Evolutionary conservation across 2,329 filamentous ascomycete species (phyloP).

Genomic region (Fusarium verticillioides): DNA sequence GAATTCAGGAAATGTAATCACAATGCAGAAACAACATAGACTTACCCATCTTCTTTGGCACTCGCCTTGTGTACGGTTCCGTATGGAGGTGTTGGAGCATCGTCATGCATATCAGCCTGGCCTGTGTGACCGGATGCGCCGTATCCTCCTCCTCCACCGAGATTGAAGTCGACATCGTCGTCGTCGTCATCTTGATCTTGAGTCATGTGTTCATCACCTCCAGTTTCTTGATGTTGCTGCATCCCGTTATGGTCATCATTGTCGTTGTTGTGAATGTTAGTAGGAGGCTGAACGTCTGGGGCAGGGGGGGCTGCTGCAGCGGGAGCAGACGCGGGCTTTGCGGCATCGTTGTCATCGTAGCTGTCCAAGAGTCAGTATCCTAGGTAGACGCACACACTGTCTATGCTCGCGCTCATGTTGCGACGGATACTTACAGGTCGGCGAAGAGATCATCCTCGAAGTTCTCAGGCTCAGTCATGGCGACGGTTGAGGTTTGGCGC

Average conservation of each 20-base stretch:
- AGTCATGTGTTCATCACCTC: constrained; percentile 56
- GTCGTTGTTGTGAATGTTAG: constrained; percentile 42
- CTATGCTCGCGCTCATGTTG: neutral
- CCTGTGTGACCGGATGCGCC: constrained; percentile 46
- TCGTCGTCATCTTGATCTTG: constrained; percentile 63
- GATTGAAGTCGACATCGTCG: constrained; percentile 69
- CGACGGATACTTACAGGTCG: constrained; percentile 77
- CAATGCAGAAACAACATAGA: constrained; percentile 39
- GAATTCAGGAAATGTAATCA: constrained; percentile 38
- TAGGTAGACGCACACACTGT: neutral
- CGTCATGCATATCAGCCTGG: constrained; percentile 45
- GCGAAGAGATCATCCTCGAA: constrained; percentile 96
- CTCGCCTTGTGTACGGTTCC: constrained; percentile 66
- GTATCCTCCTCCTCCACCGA: constrained; percentile 57
- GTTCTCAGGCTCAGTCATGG: constrained; percentile 83
- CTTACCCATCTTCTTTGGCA: constrained; percentile 66
- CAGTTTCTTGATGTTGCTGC: constrained; percentile 36
- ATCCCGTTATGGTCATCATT: constrained; percentile 37
- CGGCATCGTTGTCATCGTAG: constrained; percentile 72
- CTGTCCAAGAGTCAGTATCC: constrained; percentile 51
- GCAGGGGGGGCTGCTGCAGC: constrained; percentile 43
- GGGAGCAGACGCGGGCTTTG: constrained; percentile 53
- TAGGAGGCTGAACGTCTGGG: constrained; percentile 42
- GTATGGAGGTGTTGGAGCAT: constrained; percentile 47
- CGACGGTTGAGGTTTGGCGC: constrained; percentile 25